Conservation (phyloP, 495 filamentous ascomycete genomes). For the Amphirosellinia nigrospora region DNA sequence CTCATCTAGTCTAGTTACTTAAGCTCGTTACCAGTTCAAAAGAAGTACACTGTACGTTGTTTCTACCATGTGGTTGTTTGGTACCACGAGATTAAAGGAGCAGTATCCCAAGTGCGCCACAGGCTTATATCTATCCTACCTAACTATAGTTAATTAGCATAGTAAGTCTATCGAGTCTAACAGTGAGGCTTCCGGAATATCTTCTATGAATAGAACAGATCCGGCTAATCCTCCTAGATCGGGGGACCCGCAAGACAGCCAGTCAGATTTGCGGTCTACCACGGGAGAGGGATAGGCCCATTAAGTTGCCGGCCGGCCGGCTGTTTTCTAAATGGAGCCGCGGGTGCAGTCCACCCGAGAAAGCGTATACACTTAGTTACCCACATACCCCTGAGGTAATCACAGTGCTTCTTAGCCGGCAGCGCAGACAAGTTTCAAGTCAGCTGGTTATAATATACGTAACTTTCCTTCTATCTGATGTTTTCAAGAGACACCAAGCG, state of each 20-base stretch:
- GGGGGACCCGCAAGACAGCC: neutral
- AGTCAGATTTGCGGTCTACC: constrained; percentile 6
- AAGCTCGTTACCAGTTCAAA: constrained; percentile 1
- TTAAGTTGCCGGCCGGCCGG: constrained; percentile 19
- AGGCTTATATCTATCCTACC: neutral
- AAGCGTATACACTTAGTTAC: constrained; percentile 8
- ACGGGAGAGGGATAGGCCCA: neutral
- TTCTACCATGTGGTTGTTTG: neutral
- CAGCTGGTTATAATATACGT: constrained; percentile 18
- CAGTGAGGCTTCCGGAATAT: neutral
- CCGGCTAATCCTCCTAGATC: neutral
- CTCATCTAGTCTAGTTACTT: neutral
- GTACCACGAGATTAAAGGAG: neutral
- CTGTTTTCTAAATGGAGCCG: neutral
- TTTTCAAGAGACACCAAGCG: neutral
- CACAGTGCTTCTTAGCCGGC: neutral
- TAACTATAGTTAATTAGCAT: neutral
- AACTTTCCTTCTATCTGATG: neutral
- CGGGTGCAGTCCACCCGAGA: neutral
- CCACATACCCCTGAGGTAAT: neutral
- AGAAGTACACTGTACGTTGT: neutral
- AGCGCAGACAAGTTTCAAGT: constrained; percentile 5
- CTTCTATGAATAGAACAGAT: constrained; percentile 22
- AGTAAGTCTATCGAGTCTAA: neutral
- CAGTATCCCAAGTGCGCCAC: neutral